A percentile compares a stretch with the other conserved stretches of the same genome.
Evolutionary conservation across 805 yeast genomes (phyloP).

Genomic region (Ogataea zsoltii): DNA sequence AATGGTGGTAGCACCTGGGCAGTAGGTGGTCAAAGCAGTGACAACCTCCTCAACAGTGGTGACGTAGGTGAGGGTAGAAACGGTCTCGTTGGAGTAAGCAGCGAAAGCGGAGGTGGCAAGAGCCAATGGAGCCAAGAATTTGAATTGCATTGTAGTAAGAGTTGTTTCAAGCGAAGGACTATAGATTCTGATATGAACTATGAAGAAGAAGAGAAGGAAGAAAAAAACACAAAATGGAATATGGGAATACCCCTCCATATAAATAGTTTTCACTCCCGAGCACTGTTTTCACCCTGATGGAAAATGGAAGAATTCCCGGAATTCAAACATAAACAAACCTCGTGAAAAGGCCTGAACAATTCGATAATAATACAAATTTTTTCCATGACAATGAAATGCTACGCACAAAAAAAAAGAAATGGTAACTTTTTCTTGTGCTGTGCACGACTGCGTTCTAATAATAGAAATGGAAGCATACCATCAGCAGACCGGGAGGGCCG

Average conservation of each 20-base stretch:
- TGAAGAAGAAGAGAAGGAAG: not conserved
- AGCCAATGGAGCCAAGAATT: slow-evolving; percentile 34
- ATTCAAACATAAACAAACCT: slow-evolving; percentile 18
- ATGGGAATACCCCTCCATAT: slow-evolving; percentile 6
- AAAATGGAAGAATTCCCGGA: slow-evolving; percentile 13
- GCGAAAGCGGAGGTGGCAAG: slow-evolving; percentile 44
- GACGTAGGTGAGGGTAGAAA: slow-evolving; percentile 48
- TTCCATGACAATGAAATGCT: not conserved
- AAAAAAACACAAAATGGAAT: not conserved
- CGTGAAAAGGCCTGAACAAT: slow-evolving; percentile 1
- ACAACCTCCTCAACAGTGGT: slow-evolving; percentile 53
- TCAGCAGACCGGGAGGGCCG: not conserved
- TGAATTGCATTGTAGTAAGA: slow-evolving; percentile 37
- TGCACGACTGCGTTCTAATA: slow-evolving; percentile 3
- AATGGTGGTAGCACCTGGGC: slow-evolving; percentile 72
- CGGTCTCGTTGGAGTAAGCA: slow-evolving; percentile 46
- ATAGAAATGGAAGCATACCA: not conserved
- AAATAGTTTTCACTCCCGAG: slow-evolving; percentile 9
- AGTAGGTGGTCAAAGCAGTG: slow-evolving; percentile 77
- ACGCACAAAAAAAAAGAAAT: not conserved
- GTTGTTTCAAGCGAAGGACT: slow-evolving; percentile 34
- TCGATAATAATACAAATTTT: not conserved
- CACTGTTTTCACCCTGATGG: slow-evolving; percentile 8
- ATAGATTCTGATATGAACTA: slow-evolving; percentile 12
- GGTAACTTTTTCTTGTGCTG: not conserved